phyloP scores from a whole-genome alignment of 768 basidiomycete genomes.

The Leucosporidium scottii region DNA sequence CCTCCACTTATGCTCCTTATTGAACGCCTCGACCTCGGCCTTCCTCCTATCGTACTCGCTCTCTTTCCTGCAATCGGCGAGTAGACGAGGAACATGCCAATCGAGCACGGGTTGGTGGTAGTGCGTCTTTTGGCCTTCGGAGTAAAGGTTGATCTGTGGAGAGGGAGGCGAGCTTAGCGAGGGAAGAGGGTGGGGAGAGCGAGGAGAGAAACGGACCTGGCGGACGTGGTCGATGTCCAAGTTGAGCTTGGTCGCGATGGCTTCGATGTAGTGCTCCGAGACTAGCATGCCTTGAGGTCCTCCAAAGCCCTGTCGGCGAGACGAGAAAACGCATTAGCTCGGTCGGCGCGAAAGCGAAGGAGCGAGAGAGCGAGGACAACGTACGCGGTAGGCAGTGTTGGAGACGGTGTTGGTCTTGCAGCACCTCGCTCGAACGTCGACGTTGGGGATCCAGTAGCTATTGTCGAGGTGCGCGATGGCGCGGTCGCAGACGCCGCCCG shows the following conservation, averaged over 20 bases:
- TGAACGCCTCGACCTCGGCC: constrained; percentile 32
- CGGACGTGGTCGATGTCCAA: constrained; percentile 34
- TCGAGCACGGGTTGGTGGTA: constrained; percentile 35
- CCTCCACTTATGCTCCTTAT: constrained; percentile 33
- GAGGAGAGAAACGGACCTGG: not conserved
- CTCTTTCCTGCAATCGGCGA: constrained; percentile 22
- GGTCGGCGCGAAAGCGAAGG: no score
- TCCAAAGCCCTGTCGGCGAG: constrained; percentile 35
- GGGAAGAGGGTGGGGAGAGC: not conserved
- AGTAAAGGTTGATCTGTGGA: constrained; percentile 31
- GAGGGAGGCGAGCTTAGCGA: not conserved
- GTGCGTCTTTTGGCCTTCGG: constrained; percentile 33
- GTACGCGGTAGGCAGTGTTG: constrained; percentile 32
- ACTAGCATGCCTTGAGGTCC: constrained; percentile 35
- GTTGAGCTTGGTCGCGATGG: constrained; percentile 32
- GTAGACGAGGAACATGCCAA: constrained; percentile 35
- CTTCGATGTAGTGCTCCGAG: constrained; percentile 32
- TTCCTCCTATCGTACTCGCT: constrained; percentile 29
- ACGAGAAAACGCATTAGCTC: no score
- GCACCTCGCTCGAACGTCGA: constrained; percentile 30
- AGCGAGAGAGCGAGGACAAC: not conserved
- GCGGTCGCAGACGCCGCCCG: constrained; percentile 36
- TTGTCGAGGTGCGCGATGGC: constrained; percentile 35
- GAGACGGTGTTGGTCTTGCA: constrained; percentile 38
- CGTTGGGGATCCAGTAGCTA: constrained; percentile 32